A percentile compares a stretch with the other conserved stretches of the same genome.
These are phyloP conservation scores for Tulasnella sp. DNA, from an alignment of 768 basidiomycete genomes.

Conservation along the genomic window DNA sequence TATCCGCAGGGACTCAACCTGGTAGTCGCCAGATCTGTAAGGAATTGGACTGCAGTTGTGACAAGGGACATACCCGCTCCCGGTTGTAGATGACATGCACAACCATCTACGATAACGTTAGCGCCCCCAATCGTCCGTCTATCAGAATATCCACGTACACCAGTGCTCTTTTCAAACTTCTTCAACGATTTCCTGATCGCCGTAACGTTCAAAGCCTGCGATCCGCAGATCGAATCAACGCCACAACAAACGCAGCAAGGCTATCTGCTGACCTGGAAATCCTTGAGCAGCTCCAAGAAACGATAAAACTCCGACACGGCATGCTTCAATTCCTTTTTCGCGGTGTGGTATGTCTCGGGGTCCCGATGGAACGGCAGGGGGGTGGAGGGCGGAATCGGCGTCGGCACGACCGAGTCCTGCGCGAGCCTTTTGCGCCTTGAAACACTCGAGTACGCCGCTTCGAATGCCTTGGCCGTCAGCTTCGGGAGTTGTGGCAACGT, in stretches of 20 bases:
- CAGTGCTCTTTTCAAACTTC: constrained; percentile 73
- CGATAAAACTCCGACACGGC: constrained; percentile 78
- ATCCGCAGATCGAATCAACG: constrained; percentile 2
- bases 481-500: background rate
- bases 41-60: background rate
- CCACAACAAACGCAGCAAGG: background rate
- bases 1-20: constrained; percentile 14
- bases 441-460: background rate
- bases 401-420: background rate
- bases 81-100: constrained; percentile 67
- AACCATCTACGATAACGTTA: constrained; percentile 36
- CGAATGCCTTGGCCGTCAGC: background rate
- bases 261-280: constrained; percentile 55
- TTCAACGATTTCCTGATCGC: constrained; percentile 80
- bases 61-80: constrained; percentile 44
- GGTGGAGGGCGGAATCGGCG: background rate
- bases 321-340: constrained; percentile 74
- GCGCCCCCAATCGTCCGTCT: background rate
- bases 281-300: constrained; percentile 72
- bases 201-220: constrained; percentile 69
- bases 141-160: constrained; percentile 29
- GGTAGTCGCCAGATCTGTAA: background rate
- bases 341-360: constrained; percentile 69
- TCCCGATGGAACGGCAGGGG: constrained; percentile 27
- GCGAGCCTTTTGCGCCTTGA: background rate